Conservation (phyloP, 2,329 filamentous ascomycete genomes). For the Cercospora sp. region DNA sequence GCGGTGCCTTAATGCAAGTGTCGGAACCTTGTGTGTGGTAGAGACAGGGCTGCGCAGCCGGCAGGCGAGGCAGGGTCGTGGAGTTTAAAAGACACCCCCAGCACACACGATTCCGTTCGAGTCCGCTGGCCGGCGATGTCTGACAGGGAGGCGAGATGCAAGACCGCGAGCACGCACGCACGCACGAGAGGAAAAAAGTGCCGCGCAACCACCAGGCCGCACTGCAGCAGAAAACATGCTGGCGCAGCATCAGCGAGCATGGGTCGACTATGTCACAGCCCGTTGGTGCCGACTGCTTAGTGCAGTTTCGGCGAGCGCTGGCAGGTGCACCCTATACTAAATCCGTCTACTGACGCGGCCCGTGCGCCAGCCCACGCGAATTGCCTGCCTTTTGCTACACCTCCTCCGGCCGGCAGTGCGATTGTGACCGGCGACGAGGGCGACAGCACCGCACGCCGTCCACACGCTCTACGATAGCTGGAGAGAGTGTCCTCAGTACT, state of each 20-base stretch:
- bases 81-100: constrained; percentile 11
- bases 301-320: constrained; percentile 9
- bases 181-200: neutral
- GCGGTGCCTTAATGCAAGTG: constrained; percentile 10
- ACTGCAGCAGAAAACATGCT: neutral
- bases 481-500: neutral
- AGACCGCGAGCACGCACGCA: neutral
- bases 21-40: constrained; percentile 14
- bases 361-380: constrained; percentile 7
- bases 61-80: constrained; percentile 16
- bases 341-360: neutral
- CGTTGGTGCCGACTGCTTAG: constrained; percentile 2
- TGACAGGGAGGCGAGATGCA: neutral
- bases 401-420: neutral
- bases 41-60: constrained; percentile 11
- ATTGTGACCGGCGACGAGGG: neutral
- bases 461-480: neutral
- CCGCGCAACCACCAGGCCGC: neutral
- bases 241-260: constrained; percentile 2
- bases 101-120: neutral
- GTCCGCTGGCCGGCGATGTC: neutral
- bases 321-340: constrained; percentile 6
- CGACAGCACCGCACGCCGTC: neutral
- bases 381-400: neutral
- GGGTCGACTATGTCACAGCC: constrained; percentile 10